Evolutionary conservation across 208 protist genomes (phyloP).

Genomic region (Trypanosoma cruzi): DNA sequence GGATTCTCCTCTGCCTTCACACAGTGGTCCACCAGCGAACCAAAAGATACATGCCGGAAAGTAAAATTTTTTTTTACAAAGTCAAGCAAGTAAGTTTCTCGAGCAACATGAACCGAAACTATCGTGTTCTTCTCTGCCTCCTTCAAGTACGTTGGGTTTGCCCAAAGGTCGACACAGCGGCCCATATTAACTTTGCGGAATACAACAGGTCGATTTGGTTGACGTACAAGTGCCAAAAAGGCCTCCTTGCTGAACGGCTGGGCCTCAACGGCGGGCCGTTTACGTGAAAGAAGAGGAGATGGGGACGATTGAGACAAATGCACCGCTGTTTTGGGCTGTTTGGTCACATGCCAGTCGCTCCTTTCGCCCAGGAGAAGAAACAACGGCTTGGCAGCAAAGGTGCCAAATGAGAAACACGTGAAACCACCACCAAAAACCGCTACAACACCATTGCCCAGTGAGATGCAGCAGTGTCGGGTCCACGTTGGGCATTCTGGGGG

Average conservation of each 20-base stretch:
- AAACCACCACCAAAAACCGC: conserved; percentile 81
- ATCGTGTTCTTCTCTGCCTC: conserved; percentile 38
- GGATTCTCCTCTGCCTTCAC: conserved; percentile 28
- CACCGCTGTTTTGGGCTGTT: not conserved
- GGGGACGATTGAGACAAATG: not conserved
- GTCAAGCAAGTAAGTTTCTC: conserved; percentile 63
- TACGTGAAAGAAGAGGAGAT: conserved; percentile 26
- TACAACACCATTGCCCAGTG: conserved; percentile 54
- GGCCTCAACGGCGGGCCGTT: conserved; percentile 41
- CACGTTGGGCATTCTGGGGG: conserved; percentile 49
- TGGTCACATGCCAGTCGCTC: not conserved
- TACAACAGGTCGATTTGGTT: conserved; percentile 51
- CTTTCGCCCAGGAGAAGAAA: conserved; percentile 46
- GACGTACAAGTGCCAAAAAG: conserved; percentile 38
- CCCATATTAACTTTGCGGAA: conserved; percentile 71
- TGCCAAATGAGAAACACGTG: conserved; percentile 92
- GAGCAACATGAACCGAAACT: conserved; percentile 83
- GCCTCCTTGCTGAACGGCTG: conserved; percentile 37
- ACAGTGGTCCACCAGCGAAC: conserved; percentile 71
- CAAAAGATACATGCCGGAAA: conserved; percentile 77
- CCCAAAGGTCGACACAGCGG: conserved; percentile 56
- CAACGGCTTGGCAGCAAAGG: conserved; percentile 62
- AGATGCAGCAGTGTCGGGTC: conserved; percentile 66
- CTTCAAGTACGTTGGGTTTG: conserved; percentile 59
- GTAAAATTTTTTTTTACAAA: conserved; percentile 93